A percentile compares a stretch with the other conserved stretches of the same genome.
Conservation (phyloP, 345 rosid genomes). For the Corchorus capsularis region DNA sequence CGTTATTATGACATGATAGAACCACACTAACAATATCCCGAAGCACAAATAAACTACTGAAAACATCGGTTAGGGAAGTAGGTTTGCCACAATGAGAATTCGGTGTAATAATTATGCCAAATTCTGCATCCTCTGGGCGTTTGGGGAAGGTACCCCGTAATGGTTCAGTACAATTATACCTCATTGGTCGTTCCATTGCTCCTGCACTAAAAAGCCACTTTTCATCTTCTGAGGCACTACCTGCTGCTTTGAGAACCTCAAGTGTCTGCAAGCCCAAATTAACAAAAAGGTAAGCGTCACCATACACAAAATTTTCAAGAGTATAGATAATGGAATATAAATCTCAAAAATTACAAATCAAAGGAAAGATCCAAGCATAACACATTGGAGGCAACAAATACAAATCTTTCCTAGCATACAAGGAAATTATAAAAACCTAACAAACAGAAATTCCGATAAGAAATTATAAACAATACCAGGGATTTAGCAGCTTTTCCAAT, state of each 20-base stretch:
- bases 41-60: conserved; percentile 59
- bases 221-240: conserved; percentile 42
- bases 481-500: conserved; percentile 75
- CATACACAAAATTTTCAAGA: background rate
- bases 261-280: conserved; percentile 50
- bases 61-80: conserved; percentile 34
- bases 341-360: background rate
- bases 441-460: background rate
- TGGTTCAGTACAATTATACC: conserved; percentile 38
- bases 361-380: background rate
- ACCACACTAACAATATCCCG: conserved; percentile 50
- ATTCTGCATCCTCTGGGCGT: conserved; percentile 38
- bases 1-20: conserved; percentile 41
- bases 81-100: conserved; percentile 37
- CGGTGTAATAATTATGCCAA: conserved; percentile 30
- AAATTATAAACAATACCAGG: conserved; percentile 52
- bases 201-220: conserved; percentile 54
- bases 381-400: background rate
- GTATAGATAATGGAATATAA: background rate
- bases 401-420: background rate
- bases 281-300: conserved; percentile 21
- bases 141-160: conserved; percentile 16
- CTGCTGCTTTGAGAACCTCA: conserved; percentile 68
- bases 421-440: background rate
- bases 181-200: conserved; percentile 33